A percentile compares a stretch with the other conserved stretches of the same genome.
phyloP scores from a whole-genome alignment of 495 filamentous ascomycete species.

The Xylona heveae region DNA sequence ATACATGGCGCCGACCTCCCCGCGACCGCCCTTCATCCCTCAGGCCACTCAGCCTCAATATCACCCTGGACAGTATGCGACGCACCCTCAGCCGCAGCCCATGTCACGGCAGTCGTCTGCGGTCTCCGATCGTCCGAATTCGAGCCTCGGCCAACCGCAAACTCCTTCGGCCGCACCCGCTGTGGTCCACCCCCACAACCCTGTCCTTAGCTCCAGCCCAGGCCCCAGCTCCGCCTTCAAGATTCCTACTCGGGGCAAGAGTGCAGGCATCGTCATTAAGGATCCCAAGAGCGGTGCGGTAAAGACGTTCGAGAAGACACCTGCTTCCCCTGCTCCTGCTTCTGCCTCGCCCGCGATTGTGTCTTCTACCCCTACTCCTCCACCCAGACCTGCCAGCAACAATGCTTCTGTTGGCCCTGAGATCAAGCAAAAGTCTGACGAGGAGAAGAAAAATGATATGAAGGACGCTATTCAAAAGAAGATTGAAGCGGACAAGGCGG shows the following conservation, averaged over 20 bases:
- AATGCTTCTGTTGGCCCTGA: slow-evolving; percentile 30
- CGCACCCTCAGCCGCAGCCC: slow-evolving; percentile 32
- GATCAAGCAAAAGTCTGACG: slow-evolving; percentile 44
- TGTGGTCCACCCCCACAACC: slow-evolving; percentile 34
- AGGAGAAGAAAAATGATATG: slow-evolving; percentile 49
- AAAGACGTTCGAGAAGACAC: slow-evolving; percentile 33
- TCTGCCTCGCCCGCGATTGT: slow-evolving; percentile 38
- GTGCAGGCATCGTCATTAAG: slow-evolving; percentile 53
- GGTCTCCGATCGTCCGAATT: slow-evolving; percentile 49
- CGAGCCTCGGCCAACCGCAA: slow-evolving; percentile 51
- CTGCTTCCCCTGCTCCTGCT: slow-evolving; percentile 30
- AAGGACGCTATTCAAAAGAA: slow-evolving; percentile 43
- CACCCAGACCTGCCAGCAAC: slow-evolving; percentile 28
- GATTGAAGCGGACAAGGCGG: slow-evolving; percentile 31
- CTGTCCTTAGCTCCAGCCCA: slow-evolving; percentile 27
- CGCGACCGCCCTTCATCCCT: slow-evolving; percentile 26
- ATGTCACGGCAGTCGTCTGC: slow-evolving; percentile 77
- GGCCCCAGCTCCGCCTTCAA: slow-evolving; percentile 22
- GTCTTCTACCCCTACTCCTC: slow-evolving; percentile 39
- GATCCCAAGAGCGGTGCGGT: slow-evolving; percentile 48
- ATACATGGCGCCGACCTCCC: slow-evolving; percentile 28
- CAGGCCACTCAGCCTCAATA: slow-evolving; percentile 28
- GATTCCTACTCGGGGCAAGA: slow-evolving; percentile 37
- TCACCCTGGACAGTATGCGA: slow-evolving; percentile 23
- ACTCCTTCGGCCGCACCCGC: slow-evolving; percentile 35